These are phyloP conservation scores for Apophysomyces elegans DNA, from an alignment of 371 early-diverging fungal species.

Conservation along the genomic window DNA sequence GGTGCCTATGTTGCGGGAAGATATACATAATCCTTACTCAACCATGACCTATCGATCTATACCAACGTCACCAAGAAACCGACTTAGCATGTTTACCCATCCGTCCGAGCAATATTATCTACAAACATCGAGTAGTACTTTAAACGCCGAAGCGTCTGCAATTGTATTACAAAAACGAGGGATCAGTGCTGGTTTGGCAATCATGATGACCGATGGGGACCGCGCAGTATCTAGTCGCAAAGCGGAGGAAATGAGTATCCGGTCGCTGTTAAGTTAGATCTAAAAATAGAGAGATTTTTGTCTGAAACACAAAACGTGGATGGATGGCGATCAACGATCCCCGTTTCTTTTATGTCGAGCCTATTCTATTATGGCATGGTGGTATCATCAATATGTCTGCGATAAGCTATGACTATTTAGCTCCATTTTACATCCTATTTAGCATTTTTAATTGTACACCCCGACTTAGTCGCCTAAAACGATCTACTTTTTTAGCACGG, in stretches of 20 bases:
- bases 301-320: constrained; percentile 6
- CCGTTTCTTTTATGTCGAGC: background rate
- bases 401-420: constrained; percentile 1
- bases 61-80: constrained; percentile 10
- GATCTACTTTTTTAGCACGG: constrained; percentile 12
- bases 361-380: background rate
- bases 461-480: background rate
- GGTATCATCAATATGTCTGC: too few species aligned
- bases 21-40: constrained; percentile 11
- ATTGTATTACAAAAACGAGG: constrained; percentile 11
- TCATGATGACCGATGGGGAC: constrained; percentile 6
- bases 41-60: constrained; percentile 11
- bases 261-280: constrained; percentile 37
- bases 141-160: constrained; percentile 36
- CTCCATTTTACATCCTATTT: background rate
- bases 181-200: constrained; percentile 3
- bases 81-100: constrained; percentile 19
- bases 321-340: constrained; percentile 1
- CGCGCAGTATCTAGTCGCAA: constrained; percentile 1
- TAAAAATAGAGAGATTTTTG: background rate
- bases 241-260: constrained; percentile 39
- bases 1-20: background rate
- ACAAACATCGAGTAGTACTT: constrained; percentile 34
- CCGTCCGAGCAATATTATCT: constrained; percentile 35
- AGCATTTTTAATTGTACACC: constrained; percentile 7